Base-by-base conservation (phyloP, 2,329 filamentous ascomycete genomes). In the Diplodia seriata region DNA sequence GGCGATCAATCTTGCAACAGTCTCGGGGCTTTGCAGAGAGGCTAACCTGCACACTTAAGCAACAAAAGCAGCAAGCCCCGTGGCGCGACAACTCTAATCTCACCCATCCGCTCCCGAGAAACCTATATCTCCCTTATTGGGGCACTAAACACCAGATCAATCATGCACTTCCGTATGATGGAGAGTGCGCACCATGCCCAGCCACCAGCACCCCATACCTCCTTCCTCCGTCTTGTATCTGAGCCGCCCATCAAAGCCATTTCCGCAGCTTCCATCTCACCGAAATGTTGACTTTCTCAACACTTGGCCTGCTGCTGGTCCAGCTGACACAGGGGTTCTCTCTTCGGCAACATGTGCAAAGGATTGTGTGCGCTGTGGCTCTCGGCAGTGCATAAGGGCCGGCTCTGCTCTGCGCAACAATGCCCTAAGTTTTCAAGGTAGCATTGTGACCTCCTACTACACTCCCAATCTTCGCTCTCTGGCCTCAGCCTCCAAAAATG, bases 21-120 rank as follows among this genome's bases (percentile, higher is more conserved):
- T 63, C 59, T 63, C 59, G 59, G 59, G 29, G 15, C 3, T 31
- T n/a, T 63, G 59, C 59, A 51, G 40, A 23, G 29, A 51, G 14
- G n/a, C 43, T 26, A 36, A 12, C 15, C 33, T 29, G 40, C n/a
- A 31, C 29, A 26, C 31, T 33, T 7, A 1, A 4, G 33, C 33
- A 9, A 36, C 26, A n/a, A 15, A 18, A 47, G 56, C n/a, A 33
- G 40, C 23, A 29, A 23, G 15, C 38, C n/a, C 56, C 14, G 12
- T 31, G 56, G 23, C 38, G 38, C 40, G 5, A 9, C 38, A 61
- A 62, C 57, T 50, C 23, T 62, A 33, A 62, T 47, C 18, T 20
- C 26, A 62, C 57, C n/a, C 26, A 33, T 26, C 40, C 20, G 36
- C 33, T 23, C 36, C 33, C n/a, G 33, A 33, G 11, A 23, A 33